Evolutionary conservation across 306 rosid species (phyloP), one percentile per base, ranked within the genome.

Genomic region (Gynostemma pentaphyllum): DNA sequence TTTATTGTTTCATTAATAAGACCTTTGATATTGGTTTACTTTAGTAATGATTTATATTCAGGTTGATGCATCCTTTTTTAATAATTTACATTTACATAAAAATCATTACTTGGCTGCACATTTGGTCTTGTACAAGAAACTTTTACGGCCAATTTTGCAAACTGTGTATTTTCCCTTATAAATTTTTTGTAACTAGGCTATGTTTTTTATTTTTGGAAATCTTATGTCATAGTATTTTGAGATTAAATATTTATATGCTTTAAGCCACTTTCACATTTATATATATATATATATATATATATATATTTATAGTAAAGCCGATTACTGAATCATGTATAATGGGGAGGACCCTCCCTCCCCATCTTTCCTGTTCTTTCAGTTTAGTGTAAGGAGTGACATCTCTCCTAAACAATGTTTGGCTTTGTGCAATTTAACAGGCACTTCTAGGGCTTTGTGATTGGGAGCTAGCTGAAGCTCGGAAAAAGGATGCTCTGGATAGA

Each of bases 391-490:
- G 45, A 18, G 27, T 36, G 21, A 11, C 45, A 2, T 34, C 16
- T 28, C 26, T 24, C 68, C 55, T 64, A 27, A 64, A 30, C 64
- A 36, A 5, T 36, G 28, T 5, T 45, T 36, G 9, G 47, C 29
- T 39, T 18, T 37, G 19, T 57, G 30, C 65, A 39, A 60, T 60
- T 60, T 45, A 32, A 32, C 76, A 92, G 98, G 99, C 96, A 66
- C 95, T 92, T 68, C 81, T 92, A 47, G 78, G 86, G 70, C 95
- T 92, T 45, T 81, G 94, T 64, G 96, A 88, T 73, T 88, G 94
- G 99, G 99, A 92, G 67, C 83, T 92, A 68, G 88, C 88, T 71
- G 99, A 86, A 83, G 95, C 94, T 76, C 86, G 77, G 26, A 92
- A 84, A 68, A 92, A 84, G 73, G 99, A 92, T 75, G 95, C 88